phyloP scores from a whole-genome alignment of 2,329 filamentous ascomycete species.

The Diplodia scrobiculata region DNA sequence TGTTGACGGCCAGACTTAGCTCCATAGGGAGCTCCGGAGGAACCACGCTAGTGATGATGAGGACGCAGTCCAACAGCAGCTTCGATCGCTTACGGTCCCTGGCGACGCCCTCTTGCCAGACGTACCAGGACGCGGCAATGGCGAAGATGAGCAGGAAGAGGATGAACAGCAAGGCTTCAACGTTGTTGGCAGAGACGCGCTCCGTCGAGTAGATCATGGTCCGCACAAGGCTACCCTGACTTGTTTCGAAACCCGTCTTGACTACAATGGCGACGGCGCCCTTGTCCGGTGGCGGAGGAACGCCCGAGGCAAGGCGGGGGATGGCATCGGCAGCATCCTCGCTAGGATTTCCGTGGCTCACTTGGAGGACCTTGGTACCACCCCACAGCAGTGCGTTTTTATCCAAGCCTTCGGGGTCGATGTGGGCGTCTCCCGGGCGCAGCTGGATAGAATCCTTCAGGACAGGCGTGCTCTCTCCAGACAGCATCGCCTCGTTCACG shows the following conservation, averaged over 20 bases:
- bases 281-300: conserved; percentile 84
- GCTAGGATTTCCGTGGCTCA: conserved; percentile 81
- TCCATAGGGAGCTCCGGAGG: conserved; percentile 99
- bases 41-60: conserved; percentile 96
- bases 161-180: conserved; percentile 95
- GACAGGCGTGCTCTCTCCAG: conserved; percentile 93
- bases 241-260: conserved; percentile 98
- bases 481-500: conserved; percentile 99
- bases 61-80: conserved; percentile 91
- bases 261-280: conserved; percentile 91
- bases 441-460: conserved; percentile 95
- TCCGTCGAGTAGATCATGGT: conserved; percentile 99
- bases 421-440: conserved; percentile 73
- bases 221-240: conserved; percentile 92
- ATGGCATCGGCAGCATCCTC: conserved; percentile 63
- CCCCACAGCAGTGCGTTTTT: conserved; percentile 97
- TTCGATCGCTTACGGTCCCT: conserved; percentile 97
- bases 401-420: conserved; percentile 89
- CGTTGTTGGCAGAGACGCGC: conserved; percentile 97
- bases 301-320: conserved; percentile 71
- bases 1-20: conserved; percentile 94
- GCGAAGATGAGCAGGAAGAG: conserved; percentile 95
- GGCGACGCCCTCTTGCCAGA: conserved; percentile 94
- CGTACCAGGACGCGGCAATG: conserved; percentile 96
- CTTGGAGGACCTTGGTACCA: conserved; percentile 94